Evolutionary conservation across 2,329 filamentous ascomycete species (phyloP).

Genomic region (Apiospora aurea): DNA sequence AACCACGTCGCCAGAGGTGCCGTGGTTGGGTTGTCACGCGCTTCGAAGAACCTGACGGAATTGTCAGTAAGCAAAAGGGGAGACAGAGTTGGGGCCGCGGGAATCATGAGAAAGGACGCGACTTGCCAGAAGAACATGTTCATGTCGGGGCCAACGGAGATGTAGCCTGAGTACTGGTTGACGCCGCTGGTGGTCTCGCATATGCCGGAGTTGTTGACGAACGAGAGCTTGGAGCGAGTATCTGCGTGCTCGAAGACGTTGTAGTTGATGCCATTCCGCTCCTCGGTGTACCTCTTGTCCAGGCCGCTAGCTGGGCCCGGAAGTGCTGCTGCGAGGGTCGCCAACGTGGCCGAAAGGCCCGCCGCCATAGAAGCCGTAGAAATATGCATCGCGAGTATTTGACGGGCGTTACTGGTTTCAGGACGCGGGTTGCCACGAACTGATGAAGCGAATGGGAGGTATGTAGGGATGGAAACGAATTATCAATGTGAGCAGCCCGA

Average conservation of each 20-base stretch:
- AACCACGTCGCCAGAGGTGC: slow-evolving; percentile 47
- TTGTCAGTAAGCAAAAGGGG: not conserved
- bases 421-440: not conserved
- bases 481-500: too few relatives aligned
- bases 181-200: slow-evolving; percentile 59
- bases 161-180: slow-evolving; percentile 58
- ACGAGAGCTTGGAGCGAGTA: slow-evolving; percentile 52
- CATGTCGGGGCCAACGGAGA: slow-evolving; percentile 52
- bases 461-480: not conserved
- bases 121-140: slow-evolving; percentile 53
- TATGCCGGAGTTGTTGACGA: slow-evolving; percentile 57
- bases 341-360: not conserved
- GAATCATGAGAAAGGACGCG: not conserved
- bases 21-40: slow-evolving; percentile 39
- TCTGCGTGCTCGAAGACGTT: slow-evolving; percentile 56
- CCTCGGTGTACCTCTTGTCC: slow-evolving; percentile 32
- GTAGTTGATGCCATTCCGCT: slow-evolving; percentile 37
- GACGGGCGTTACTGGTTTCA: not conserved
- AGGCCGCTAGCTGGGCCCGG: not conserved
- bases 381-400: not conserved
- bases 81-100: not conserved
- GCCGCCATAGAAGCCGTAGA: not conserved
- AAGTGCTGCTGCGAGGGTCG: not conserved
- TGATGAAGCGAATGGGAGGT: not conserved
- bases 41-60: slow-evolving; percentile 43